Evolutionary conservation across 2,329 filamentous ascomycete species (phyloP), one percentile per base, ranked within the genome.

Genomic region (Cercospora sp.): DNA sequence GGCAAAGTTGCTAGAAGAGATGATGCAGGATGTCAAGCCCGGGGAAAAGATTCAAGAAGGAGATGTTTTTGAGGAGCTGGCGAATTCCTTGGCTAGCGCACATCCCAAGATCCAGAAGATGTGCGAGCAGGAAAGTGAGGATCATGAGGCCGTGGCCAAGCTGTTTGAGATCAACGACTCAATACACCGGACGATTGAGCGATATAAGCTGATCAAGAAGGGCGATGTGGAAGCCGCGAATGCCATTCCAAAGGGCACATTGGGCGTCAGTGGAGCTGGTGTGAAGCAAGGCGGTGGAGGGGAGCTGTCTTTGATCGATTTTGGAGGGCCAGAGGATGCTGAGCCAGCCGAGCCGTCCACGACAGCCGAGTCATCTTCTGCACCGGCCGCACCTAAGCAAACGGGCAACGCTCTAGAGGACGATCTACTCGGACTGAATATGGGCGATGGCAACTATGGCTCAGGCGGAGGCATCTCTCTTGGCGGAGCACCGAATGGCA

Each of bases 31-130:
- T 28, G 93, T 96, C 80, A 87, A 90, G 76, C 87, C 89, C 0
- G 94, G 94, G 53, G 94, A 97, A 75, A 87, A 86, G 67, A 91
- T 98, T 72, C 84, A 85, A 45, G 87, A 90, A 72, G 88, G 88
- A 26, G 89, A 90, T 78, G 88, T 90, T 21, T 90, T 89, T 72
- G 87, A 90, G 84, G 95, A 99, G 83, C 86, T 99, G 64, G 94
- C 94, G 5, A 90, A 91, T 71, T 89, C 95, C 9, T 85, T 99
- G 57, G 92, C 93, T 79, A 97, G 91, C 77, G 95, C 95, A 2
- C 95, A 99, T 76, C 95, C 95, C 8, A 99, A 99, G 83, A 98
- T 99, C 72, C 94, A 98, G 79, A 97, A 93, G 82, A 99, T 99
- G 94, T 98, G 94, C 77, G 94, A 98, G 80, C 95, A 99, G 80